Conservation (phyloP, 2,329 filamentous ascomycete species). For the Myrmaecium sp. region DNA sequence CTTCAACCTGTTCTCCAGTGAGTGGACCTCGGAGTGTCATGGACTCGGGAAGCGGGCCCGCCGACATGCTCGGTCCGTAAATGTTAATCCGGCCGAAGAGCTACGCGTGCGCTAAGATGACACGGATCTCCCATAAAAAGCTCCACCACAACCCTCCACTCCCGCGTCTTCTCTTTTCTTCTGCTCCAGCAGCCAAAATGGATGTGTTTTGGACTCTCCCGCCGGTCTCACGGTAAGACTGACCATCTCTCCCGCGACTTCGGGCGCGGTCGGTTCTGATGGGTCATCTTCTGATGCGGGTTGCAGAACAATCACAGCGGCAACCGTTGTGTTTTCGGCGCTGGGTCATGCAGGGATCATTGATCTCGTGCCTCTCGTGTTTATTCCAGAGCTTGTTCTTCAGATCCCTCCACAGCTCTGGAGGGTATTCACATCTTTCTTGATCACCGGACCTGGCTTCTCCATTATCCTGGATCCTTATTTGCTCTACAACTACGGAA, state of each 20-base stretch:
- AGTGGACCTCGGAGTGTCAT: too few relatives aligned
- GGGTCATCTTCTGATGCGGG: constrained; percentile 1
- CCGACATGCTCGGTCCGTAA: too few relatives aligned
- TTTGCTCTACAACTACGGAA: constrained; percentile 63
- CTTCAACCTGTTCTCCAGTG: too few relatives aligned
- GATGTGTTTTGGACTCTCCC: constrained; percentile 49
- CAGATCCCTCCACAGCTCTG: constrained; percentile 42
- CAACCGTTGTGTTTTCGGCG: constrained; percentile 45
- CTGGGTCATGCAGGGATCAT: constrained; percentile 42
- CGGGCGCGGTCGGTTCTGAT: background rate
- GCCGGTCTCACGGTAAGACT: constrained; percentile 45
- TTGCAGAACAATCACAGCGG: constrained; percentile 48
- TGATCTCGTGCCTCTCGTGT: constrained; percentile 34
- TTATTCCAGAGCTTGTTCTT: constrained; percentile 36
- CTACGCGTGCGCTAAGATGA: too few relatives aligned
- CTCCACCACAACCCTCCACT: too few relatives aligned
- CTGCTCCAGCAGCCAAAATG: constrained; percentile 25
- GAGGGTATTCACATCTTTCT: constrained; percentile 40
- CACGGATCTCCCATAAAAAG: too few relatives aligned
- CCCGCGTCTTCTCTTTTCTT: too few relatives aligned
- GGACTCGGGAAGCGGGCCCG: too few relatives aligned
- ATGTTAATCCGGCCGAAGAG: too few relatives aligned
- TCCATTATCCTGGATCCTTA: constrained; percentile 57
- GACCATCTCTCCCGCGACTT: constrained; percentile 5
- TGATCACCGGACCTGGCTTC: constrained; percentile 38